Conservation (phyloP, 2,329 filamentous ascomycete species). For the Paraphoma chrysanthemicola region DNA sequence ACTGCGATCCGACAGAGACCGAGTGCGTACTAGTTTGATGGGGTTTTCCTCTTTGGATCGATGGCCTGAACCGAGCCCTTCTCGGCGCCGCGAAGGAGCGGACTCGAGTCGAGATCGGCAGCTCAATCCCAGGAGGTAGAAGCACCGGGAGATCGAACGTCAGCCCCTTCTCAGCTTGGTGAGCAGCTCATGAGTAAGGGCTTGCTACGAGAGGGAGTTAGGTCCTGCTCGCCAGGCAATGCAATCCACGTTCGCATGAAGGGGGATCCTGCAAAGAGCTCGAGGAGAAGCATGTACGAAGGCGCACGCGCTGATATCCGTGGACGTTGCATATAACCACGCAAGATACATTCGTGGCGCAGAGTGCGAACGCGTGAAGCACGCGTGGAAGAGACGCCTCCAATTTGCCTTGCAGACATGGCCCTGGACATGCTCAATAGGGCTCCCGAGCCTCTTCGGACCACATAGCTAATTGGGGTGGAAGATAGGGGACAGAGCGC, state of each 20-base stretch:
- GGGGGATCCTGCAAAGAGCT: not conserved
- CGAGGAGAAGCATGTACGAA: not conserved
- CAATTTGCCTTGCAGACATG: conserved; percentile 17
- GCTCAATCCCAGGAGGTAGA: not conserved
- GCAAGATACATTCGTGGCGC: not conserved
- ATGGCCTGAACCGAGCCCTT: conserved; percentile 15
- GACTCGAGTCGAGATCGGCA: conserved; percentile 25
- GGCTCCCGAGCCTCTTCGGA: not conserved
- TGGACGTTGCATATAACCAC: not conserved
- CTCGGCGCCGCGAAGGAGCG: conserved; percentile 25
- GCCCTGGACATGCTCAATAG: not conserved
- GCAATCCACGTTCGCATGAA: not conserved
- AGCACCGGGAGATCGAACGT: not conserved
- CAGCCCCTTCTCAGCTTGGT: not conserved
- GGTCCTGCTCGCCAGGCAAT: not conserved
- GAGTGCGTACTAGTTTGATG: conserved; percentile 2
- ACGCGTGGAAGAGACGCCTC: conserved; percentile 10
- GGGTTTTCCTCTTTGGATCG: conserved; percentile 7
- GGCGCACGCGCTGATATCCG: not conserved
- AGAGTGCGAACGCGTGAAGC: conserved; percentile 11
- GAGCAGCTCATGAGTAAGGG: not conserved
- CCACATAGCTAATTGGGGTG: not conserved
- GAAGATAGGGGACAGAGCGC: conserved; percentile 5
- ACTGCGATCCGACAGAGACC: conserved; percentile 6
- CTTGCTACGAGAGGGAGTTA: not conserved